These are phyloP conservation scores for Amauroascus niger DNA, from an alignment of 2,329 filamentous ascomycete genomes.

Conservation along the genomic window DNA sequence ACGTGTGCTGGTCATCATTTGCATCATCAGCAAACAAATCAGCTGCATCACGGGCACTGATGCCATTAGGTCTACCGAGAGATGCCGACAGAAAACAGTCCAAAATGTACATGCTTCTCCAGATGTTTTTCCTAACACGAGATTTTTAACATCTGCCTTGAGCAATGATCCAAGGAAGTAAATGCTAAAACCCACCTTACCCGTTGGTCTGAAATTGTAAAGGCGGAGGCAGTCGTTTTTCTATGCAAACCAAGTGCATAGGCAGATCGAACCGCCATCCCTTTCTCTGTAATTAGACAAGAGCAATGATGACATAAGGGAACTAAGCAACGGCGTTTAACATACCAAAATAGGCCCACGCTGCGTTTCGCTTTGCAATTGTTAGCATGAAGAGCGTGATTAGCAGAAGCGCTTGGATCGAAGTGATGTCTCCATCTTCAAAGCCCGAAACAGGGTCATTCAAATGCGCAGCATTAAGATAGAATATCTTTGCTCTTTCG, in stretches of 20 bases:
- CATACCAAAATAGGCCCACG: slow-evolving; percentile 52
- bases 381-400: slow-evolving; percentile 57
- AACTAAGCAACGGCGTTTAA: neutral
- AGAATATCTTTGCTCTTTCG: slow-evolving; percentile 54
- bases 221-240: slow-evolving; percentile 49
- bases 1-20: slow-evolving; percentile 14
- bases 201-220: slow-evolving; percentile 38
- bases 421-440: slow-evolving; percentile 56
- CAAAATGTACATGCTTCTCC: slow-evolving; percentile 55
- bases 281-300: slow-evolving; percentile 29
- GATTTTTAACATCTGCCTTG: neutral
- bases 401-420: slow-evolving; percentile 52
- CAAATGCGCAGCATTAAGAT: slow-evolving; percentile 49
- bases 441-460: slow-evolving; percentile 42
- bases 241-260: slow-evolving; percentile 54
- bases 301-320: too few relatives aligned
- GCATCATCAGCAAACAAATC: slow-evolving; percentile 34
- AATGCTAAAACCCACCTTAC: neutral
- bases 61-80: slow-evolving; percentile 52
- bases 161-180: neutral
- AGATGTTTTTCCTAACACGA: slow-evolving; percentile 40
- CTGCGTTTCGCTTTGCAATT: slow-evolving; percentile 53
- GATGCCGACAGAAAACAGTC: slow-evolving; percentile 55
- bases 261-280: slow-evolving; percentile 54
- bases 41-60: slow-evolving; percentile 54